Evolutionary conservation across 768 basidiomycete genomes (phyloP).

Genomic region (Naganishia vaughanmartiniae): DNA sequence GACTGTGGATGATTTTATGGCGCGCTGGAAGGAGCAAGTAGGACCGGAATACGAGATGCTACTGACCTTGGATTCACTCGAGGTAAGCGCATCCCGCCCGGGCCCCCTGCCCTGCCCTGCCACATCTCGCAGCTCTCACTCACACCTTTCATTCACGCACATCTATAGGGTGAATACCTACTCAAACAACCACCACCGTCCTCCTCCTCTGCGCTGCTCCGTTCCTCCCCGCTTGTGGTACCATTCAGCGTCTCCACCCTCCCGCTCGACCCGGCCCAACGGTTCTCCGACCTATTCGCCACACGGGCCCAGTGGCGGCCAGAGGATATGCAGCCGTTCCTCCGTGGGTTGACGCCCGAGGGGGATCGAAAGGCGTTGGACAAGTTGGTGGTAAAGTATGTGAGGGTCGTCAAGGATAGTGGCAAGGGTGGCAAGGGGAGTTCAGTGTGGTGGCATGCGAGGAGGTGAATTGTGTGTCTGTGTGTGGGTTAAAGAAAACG

Average conservation of each 20-base stretch:
- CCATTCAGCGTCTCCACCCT: slow-evolving; percentile 76
- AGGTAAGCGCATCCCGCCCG: slow-evolving; percentile 54
- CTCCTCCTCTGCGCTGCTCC: slow-evolving; percentile 42
- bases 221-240: slow-evolving; percentile 54
- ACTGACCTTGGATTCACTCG: slow-evolving; percentile 67
- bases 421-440: slow-evolving; percentile 54
- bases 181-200: slow-evolving; percentile 56
- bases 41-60: slow-evolving; percentile 71
- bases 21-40: slow-evolving; percentile 68
- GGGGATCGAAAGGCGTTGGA: slow-evolving; percentile 84
- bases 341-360: slow-evolving; percentile 66
- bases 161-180: slow-evolving; percentile 68
- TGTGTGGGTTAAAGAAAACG: too few species aligned
- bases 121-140: background rate
- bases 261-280: slow-evolving; percentile 70
- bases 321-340: slow-evolving; percentile 76
- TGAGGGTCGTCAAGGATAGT: slow-evolving; percentile 67
- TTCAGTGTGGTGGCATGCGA: slow-evolving; percentile 59
- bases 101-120: background rate
- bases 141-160: background rate
- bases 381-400: slow-evolving; percentile 80
- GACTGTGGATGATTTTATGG: slow-evolving; percentile 56
- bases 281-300: slow-evolving; percentile 85
- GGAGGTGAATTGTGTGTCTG: background rate
- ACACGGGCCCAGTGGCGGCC: slow-evolving; percentile 56